Conservation (phyloP, 2,329 filamentous ascomycete species). For the Escovopsis sp. region DNA sequence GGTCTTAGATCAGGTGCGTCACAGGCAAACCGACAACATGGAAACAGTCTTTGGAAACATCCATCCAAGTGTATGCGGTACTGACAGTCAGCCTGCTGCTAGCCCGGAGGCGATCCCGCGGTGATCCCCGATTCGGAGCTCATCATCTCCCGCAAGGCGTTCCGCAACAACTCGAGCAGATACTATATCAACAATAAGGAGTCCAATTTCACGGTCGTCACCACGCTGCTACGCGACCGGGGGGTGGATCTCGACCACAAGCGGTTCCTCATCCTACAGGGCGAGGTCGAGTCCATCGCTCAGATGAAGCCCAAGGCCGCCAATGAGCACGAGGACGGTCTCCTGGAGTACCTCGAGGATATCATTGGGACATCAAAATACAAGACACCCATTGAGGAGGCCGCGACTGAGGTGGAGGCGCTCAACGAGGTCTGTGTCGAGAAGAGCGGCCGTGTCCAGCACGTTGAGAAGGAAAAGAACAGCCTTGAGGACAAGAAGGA, state of each 20-base stretch:
- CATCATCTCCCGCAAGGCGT: constrained; percentile 79
- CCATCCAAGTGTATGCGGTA: too few species aligned
- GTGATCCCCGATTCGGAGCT: constrained; percentile 72
- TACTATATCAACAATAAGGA: constrained; percentile 90
- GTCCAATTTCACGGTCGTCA: constrained; percentile 86
- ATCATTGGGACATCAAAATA: constrained; percentile 99
- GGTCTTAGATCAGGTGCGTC: constrained; percentile 63
- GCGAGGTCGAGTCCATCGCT: constrained; percentile 95
- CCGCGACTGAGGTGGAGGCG: constrained; percentile 74
- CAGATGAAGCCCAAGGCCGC: constrained; percentile 97
- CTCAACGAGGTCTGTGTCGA: constrained; percentile 91
- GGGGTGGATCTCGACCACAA: constrained; percentile 97
- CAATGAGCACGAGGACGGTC: constrained; percentile 88
- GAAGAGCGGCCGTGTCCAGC: constrained; percentile 88
- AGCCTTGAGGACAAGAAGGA: constrained; percentile 92
- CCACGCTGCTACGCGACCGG: constrained; percentile 67
- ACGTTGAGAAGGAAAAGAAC: constrained; percentile 94
- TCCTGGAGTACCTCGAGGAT: constrained; percentile 93
- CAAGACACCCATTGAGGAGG: constrained; percentile 91
- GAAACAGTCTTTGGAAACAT: too few species aligned
- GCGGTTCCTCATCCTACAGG: constrained; percentile 90
- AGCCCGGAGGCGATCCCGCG: constrained; percentile 58
- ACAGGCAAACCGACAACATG: neutral
- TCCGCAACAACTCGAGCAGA: constrained; percentile 96
- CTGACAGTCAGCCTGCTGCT: constrained; percentile 16